Percentiles rank a stretch among this genome's conserved stretches.
phyloP scores from a whole-genome alignment of 2,329 filamentous ascomycete species.

The Thielaviopsis musarum region DNA sequence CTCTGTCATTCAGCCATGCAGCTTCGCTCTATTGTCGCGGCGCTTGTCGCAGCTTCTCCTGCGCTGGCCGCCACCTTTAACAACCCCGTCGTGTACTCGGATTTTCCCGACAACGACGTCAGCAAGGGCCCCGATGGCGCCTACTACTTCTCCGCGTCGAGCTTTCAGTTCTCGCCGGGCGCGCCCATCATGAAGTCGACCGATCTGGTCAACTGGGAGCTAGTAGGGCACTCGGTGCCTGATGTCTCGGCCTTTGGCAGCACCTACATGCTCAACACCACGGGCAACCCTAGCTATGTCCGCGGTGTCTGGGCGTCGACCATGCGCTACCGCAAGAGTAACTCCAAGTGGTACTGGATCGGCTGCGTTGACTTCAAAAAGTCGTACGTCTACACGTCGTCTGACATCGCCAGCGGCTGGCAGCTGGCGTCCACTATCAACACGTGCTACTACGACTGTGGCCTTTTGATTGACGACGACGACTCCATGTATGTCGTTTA shows the following conservation, averaged over 20 bases:
- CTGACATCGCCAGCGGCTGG: constrained; percentile 27
- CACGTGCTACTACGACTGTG: constrained; percentile 39
- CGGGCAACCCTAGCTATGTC: constrained; percentile 28
- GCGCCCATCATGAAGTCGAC: constrained; percentile 38
- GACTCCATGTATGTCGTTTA: constrained; percentile 42
- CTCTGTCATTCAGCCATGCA: background rate
- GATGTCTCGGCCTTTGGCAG: constrained; percentile 22
- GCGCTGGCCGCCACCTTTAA: constrained; percentile 19
- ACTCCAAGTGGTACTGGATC: constrained; percentile 37
- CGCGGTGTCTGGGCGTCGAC: constrained; percentile 25
- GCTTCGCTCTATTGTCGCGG: background rate
- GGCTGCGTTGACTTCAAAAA: constrained; percentile 34
- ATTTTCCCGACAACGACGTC: constrained; percentile 38
- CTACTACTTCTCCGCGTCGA: constrained; percentile 40
- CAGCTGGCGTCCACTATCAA: constrained; percentile 18
- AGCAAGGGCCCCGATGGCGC: constrained; percentile 30
- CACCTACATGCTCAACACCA: constrained; percentile 28
- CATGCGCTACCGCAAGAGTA: constrained; percentile 32
- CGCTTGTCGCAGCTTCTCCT: background rate
- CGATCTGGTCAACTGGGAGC: constrained; percentile 36
- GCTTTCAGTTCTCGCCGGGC: constrained; percentile 38
- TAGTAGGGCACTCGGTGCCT: constrained; percentile 28
- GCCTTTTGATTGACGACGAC: constrained; percentile 40
- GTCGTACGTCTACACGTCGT: constrained; percentile 37
- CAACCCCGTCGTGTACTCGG: constrained; percentile 38